Conservation (phyloP, 352 stramenopile genomes). For the Phytophthora parvispora region DNA sequence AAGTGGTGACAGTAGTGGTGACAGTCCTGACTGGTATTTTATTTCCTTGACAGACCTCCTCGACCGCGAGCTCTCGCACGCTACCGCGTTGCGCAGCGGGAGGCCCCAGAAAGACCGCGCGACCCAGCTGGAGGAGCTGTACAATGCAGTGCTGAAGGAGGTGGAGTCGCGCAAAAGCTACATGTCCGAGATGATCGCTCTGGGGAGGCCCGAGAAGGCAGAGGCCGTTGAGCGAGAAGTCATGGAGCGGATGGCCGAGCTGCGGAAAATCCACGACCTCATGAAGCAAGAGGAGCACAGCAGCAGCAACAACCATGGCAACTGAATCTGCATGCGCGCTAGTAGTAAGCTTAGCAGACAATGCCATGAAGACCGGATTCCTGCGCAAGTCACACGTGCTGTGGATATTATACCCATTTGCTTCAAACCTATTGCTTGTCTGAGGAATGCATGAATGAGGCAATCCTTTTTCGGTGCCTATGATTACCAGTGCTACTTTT, state of each 20-base stretch:
- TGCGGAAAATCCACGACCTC: slow-evolving; percentile 71
- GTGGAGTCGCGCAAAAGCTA: slow-evolving; percentile 75
- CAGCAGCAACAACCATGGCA: slow-evolving; percentile 6
- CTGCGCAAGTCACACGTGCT: not conserved
- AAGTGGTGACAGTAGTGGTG: not conserved
- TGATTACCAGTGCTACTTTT: slow-evolving; percentile 20
- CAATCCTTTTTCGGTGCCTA: not conserved
- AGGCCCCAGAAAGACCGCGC: slow-evolving; percentile 47
- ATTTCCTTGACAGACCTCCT: slow-evolving; percentile 73
- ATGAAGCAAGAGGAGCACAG: slow-evolving; percentile 55
- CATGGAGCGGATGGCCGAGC: slow-evolving; percentile 67
- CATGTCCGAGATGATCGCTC: slow-evolving; percentile 69
- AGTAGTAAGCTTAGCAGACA: no score
- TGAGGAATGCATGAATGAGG: no score
- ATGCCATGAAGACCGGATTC: not conserved
- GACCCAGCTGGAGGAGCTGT: slow-evolving; percentile 72
- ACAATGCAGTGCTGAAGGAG: slow-evolving; percentile 67
- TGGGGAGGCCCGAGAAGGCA: slow-evolving; percentile 54
- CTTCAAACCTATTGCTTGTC: no score
- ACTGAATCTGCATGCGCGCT: no score
- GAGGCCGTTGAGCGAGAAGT: slow-evolving; percentile 70
- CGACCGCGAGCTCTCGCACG: slow-evolving; percentile 66
- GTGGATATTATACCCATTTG: not conserved
- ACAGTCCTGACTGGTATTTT: not conserved
- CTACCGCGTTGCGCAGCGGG: slow-evolving; percentile 50